These are phyloP conservation scores for Colletotrichum melonis DNA, from an alignment of 2,329 filamentous ascomycete genomes.

Conservation along the genomic window DNA sequence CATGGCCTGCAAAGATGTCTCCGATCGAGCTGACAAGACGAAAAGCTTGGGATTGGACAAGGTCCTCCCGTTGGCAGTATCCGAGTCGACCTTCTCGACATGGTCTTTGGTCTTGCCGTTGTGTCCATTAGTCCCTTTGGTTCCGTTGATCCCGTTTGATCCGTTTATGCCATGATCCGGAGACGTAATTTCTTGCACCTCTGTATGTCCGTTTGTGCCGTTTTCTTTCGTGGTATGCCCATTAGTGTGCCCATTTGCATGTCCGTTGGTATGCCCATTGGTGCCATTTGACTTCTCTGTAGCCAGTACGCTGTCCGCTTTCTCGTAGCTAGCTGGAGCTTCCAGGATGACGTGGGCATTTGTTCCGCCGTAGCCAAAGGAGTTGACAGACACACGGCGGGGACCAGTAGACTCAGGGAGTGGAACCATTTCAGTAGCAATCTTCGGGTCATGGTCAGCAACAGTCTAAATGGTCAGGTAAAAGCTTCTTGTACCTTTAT, in stretches of 20 bases:
- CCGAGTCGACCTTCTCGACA: background rate
- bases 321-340: background rate
- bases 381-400: slow-evolving; percentile 41
- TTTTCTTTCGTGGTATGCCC: no score
- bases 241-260: background rate
- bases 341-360: slow-evolving; percentile 44
- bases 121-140: background rate
- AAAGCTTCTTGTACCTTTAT: slow-evolving; percentile 40
- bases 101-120: background rate
- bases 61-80: background rate
- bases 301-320: background rate
- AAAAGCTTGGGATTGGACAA: slow-evolving; percentile 47
- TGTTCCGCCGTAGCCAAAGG: slow-evolving; percentile 44
- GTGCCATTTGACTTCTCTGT: background rate
- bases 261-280: background rate
- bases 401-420: background rate
- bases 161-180: background rate
- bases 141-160: background rate
- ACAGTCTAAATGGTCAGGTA: background rate
- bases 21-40: slow-evolving; percentile 50
- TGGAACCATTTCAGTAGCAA: slow-evolving; percentile 37
- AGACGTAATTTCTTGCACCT: background rate
- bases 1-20: background rate
- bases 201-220: background rate
- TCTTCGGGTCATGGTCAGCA: slow-evolving; percentile 24